Evolutionary conservation across 768 basidiomycete species (phyloP), one percentile per base, ranked within the genome.

Genomic region (Lactarius trivialis): DNA sequence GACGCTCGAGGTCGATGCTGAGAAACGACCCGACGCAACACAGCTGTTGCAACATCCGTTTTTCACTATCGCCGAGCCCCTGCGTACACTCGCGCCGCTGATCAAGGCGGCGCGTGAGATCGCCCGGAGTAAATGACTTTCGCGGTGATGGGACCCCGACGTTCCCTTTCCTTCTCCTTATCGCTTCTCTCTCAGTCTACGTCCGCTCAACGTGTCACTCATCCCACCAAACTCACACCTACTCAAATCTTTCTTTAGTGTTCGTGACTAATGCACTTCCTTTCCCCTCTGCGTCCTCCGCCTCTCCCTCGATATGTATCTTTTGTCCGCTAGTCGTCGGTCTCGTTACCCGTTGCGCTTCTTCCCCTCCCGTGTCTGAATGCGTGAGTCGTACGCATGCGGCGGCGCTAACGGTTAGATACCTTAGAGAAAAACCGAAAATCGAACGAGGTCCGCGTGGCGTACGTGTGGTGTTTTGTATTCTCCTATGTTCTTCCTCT

Each of bases 91-190:
- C 57, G 81, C 91, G 8, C 93, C 93, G 8, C 76, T 96, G 43
- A 96, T 96, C 80, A 95, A 94, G 73, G 92, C 93, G 14, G 93
- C 93, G 7, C 79, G 91, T 65, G 92, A 94, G 66, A 87, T 91
- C 53, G 86, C 89, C 72, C 76, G 65, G 81, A 82, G 61, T 70
- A 63, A 71, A 57, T 55, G 26, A 63, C 70, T 50, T 50, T n/a
- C 33, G 11, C 15, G 15, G 37, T 26, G 28, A 41, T 39, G 30
- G 11, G 5, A n/a, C 30, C 34, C 52, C n/a, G 48, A 34, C 28
- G 21, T 32, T 32, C 32, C 21, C n/a, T 9, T n/a, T 58, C 21
- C 41, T 8, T 48, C 53, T 24, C 33, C 17, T 17, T 15, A 7
- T 49, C 49, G 9, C 48, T 41, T 51, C 28, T 56, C 56, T 45